A percentile compares a stretch with the other conserved stretches of the same genome.
These are phyloP conservation scores for Phaeosphaeriaceae sp. DNA, from an alignment of 2,329 filamentous ascomycete species.

Conservation along the genomic window DNA sequence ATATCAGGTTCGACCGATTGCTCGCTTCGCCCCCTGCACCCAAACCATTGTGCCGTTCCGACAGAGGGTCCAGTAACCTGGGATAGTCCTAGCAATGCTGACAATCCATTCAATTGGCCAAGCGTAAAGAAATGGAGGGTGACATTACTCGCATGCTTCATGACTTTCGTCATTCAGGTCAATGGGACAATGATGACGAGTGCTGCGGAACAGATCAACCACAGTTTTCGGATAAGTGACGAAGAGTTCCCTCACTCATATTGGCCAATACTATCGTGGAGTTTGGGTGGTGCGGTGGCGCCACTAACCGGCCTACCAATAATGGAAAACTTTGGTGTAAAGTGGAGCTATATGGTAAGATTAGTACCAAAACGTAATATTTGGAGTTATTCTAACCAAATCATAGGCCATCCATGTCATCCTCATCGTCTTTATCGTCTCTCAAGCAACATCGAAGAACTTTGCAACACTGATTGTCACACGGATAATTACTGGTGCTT, in stretches of 20 bases:
- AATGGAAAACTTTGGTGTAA: conserved; percentile 54
- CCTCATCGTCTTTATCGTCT: conserved; percentile 51
- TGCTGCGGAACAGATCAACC: conserved; percentile 44
- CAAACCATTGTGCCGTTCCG: neutral
- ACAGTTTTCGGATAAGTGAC: conserved; percentile 50
- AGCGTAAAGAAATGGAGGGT: conserved; percentile 50
- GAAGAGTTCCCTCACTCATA: conserved; percentile 49
- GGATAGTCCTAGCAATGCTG: conserved; percentile 28
- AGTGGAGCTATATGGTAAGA: conserved; percentile 51
- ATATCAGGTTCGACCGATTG: neutral
- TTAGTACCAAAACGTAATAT: too few species aligned
- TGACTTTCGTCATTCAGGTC: conserved; percentile 44
- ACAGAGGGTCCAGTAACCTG: conserved; percentile 21
- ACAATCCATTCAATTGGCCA: conserved; percentile 52
- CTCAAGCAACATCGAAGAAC: conserved; percentile 53
- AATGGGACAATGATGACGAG: conserved; percentile 44
- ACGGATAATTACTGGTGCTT: conserved; percentile 53
- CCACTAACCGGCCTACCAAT: conserved; percentile 51
- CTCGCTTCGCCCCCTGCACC: neutral
- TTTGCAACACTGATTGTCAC: conserved; percentile 55
- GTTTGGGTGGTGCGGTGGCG: conserved; percentile 50
- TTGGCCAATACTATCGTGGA: conserved; percentile 52
- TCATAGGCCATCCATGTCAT: conserved; percentile 45
- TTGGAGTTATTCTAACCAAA: too few species aligned
- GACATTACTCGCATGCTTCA: conserved; percentile 52